A percentile compares a stretch with the other conserved stretches of the same genome.
Conservation (phyloP, 176 grass and related monocot species). For the Cenchrus americanus region DNA sequence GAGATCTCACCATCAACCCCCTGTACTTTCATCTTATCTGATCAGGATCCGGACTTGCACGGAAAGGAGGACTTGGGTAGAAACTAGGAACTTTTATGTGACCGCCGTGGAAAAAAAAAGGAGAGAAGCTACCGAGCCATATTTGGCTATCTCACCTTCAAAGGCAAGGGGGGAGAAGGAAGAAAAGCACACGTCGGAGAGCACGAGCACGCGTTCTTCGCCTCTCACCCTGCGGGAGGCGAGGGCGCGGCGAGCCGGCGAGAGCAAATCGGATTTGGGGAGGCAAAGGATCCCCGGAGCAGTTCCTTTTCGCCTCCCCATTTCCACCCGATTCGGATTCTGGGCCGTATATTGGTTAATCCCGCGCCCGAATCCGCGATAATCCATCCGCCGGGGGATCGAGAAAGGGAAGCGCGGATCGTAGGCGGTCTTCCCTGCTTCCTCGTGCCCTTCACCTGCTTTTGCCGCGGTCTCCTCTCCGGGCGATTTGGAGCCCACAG, state of each 20-base stretch:
- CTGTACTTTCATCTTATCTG: fast-evolving
- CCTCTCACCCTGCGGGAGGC: conserved; percentile 42
- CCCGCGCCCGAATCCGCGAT: conserved; percentile 6
- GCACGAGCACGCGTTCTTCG: conserved; percentile 37
- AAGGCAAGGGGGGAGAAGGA: not conserved
- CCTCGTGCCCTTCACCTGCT: not conserved
- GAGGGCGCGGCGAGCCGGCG: conserved; percentile 20
- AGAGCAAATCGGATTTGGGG: conserved; percentile 16
- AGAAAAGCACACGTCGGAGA: conserved; percentile 5
- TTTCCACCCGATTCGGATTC: not conserved
- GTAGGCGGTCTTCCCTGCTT: not conserved
- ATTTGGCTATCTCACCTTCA: not conserved
- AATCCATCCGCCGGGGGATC: conserved; percentile 1
- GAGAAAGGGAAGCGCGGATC: not conserved
- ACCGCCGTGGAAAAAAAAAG: not conserved
- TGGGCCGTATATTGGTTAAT: not conserved
- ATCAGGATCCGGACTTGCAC: not conserved
- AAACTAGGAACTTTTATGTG: fast-evolving
- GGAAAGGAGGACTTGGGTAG: fast-evolving
- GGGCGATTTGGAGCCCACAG: conserved; percentile 28
- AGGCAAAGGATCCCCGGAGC: not conserved
- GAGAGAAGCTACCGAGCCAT: conserved; percentile 25
- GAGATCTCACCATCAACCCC: fast-evolving
- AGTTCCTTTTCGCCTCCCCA: conserved; percentile 18
- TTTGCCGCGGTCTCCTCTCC: conserved; percentile 4